Percentiles rank a stretch among this genome's conserved stretches.
phyloP scores from a whole-genome alignment of 163 green algal genomes.

The Smithsoniella earleae region DNA sequence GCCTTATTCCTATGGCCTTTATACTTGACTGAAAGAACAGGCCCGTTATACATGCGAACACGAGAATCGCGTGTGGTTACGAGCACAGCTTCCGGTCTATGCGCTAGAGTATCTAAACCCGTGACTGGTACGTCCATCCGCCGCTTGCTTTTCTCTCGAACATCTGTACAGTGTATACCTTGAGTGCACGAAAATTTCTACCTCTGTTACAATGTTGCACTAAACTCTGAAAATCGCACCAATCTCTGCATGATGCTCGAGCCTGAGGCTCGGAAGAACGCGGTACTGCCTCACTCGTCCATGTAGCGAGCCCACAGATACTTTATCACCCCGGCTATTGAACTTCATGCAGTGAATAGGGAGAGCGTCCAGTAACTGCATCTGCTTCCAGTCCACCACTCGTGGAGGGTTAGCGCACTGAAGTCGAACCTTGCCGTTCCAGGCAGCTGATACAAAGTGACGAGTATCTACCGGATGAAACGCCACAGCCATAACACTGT shows the following conservation, averaged over 20 bases:
- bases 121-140: slow-evolving; percentile 16
- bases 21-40: slow-evolving; percentile 61
- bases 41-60: slow-evolving; percentile 15
- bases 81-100: slow-evolving; percentile 17
- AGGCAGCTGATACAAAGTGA: slow-evolving; percentile 23
- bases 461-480: slow-evolving; percentile 22
- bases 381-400: slow-evolving; percentile 28
- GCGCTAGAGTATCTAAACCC: slow-evolving; percentile 8
- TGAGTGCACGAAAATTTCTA: too few species aligned
- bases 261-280: slow-evolving; percentile 8
- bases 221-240: too few species aligned
- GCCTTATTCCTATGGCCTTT: slow-evolving; percentile 79
- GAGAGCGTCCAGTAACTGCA: slow-evolving; percentile 24
- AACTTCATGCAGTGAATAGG: slow-evolving; percentile 8
- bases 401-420: slow-evolving; percentile 12
- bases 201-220: too few species aligned
- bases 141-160: not conserved
- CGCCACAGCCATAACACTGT: slow-evolving; percentile 19
- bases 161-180: too few species aligned
- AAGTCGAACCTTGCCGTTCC: slow-evolving; percentile 29
- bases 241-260: slow-evolving; percentile 27
- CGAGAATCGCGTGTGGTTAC: slow-evolving; percentile 24
- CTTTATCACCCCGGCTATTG: not conserved
- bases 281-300: slow-evolving; percentile 10
- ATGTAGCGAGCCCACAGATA: slow-evolving; percentile 18